These are phyloP conservation scores for Auricularia auricula-judae DNA, from an alignment of 768 basidiomycete genomes.

Conservation along the genomic window DNA sequence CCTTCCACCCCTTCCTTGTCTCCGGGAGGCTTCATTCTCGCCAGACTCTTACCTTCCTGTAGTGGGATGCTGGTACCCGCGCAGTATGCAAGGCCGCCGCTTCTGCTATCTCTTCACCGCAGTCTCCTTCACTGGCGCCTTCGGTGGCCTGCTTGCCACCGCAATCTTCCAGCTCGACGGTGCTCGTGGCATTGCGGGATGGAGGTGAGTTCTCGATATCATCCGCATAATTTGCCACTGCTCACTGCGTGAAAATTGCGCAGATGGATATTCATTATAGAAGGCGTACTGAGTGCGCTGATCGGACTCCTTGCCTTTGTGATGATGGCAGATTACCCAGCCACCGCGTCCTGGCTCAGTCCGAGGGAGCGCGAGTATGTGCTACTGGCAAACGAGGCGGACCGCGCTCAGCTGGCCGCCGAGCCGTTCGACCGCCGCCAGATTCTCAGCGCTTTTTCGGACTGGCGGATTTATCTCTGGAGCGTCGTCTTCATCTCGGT, in stretches of 20 bases:
- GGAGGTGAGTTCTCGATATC: slow-evolving; percentile 1
- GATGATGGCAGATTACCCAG: slow-evolving; percentile 39
- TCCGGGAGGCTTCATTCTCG: too few species aligned
- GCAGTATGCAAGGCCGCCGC: slow-evolving; percentile 7
- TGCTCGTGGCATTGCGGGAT: slow-evolving; percentile 7
- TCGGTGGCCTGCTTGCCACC: slow-evolving; percentile 25
- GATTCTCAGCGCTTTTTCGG: slow-evolving; percentile 20
- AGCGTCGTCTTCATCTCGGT: slow-evolving; percentile 33
- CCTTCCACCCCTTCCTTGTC: too few species aligned
- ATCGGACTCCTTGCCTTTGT: slow-evolving; percentile 21
- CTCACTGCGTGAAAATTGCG: slow-evolving; percentile 9
- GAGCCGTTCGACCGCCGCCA: slow-evolving; percentile 10
- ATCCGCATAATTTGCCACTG: too few species aligned
- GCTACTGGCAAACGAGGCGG: slow-evolving; percentile 10
- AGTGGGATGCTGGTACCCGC: slow-evolving; percentile 18
- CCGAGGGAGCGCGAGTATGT: slow-evolving; percentile 25
- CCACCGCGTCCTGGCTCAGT: slow-evolving; percentile 33
- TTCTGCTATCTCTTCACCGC: slow-evolving; percentile 14
- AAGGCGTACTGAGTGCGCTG: slow-evolving; percentile 15
- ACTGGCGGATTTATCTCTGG: slow-evolving; percentile 29
- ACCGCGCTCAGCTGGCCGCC: slow-evolving; percentile 9
- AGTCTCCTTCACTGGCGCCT: slow-evolving; percentile 26
- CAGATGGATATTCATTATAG: slow-evolving; percentile 12
- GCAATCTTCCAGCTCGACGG: slow-evolving; percentile 21
- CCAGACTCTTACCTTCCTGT: neutral